Base-by-base conservation (phyloP, 2,329 filamentous ascomycete species). In the Scedosporium aurantiacum region DNA sequence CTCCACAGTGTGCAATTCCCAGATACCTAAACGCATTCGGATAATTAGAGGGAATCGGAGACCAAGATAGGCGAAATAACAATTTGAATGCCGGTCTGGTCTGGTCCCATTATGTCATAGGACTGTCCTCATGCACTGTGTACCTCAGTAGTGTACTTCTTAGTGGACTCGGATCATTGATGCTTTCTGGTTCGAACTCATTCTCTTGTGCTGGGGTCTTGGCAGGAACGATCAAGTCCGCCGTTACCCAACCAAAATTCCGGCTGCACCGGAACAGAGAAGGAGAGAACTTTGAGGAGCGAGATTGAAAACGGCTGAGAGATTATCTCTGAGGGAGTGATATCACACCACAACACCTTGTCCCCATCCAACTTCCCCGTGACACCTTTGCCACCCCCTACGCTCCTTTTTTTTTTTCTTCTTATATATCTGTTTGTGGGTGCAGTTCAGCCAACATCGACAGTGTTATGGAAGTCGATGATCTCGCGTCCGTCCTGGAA, bases 391-490 rank as follows among this genome's bases (percentile, higher is more conserved):
- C 32, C 32, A 37, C 41, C 5, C 60, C 54, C 43, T 57, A 32
- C 60, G 47, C 60, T 61, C 60, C 55, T 58, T 61, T 50, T 58
- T 45, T 28, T 40, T 56, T 63, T 60, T 56, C 56, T 8, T 23
- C 56, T 27, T 58, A 54, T 16, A 28, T 23, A 58, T 45, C 57
- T 47, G 43, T 47, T 47, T 47, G 32, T 37, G 43, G 43, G 43
- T 47, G 43, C 43, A 47, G 43, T 21, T 47, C 43, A 47, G 18
- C 50, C 50, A 54, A 54, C 50, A 16, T 54, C 43, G 43, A 47
- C 43, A 47, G 50, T 54, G 50, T 54, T 54, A 54, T 54, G 50
- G 50, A 54, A 54, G 50, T 21, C 21, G 23, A 54, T 14, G 50
- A 18, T 23, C 18, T 54, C 50, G 50, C 50, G 12, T 23, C 50